A percentile compares a stretch with the other conserved stretches of the same genome.
Evolutionary conservation across 371 early-diverging fungal genomes (phyloP).

Genomic region (Mortierella sp.): DNA sequence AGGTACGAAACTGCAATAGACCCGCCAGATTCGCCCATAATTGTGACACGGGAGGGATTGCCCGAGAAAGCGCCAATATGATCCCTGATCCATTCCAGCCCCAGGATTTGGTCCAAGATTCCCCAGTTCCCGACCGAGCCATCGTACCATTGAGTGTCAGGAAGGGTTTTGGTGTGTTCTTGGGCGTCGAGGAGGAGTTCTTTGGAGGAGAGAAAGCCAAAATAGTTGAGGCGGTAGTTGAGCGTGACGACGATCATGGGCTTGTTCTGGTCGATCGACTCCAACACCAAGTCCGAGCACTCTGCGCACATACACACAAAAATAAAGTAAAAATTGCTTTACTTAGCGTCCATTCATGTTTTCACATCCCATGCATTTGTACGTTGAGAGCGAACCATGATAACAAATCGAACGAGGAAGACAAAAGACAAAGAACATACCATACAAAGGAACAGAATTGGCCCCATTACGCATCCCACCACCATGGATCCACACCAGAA

Average conservation of each 20-base stretch:
- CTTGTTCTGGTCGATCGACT: constrained; percentile 19
- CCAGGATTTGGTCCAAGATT: constrained; percentile 58
- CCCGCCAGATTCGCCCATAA: constrained; percentile 63
- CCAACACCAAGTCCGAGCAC: constrained; percentile 11
- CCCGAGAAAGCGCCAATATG: constrained; percentile 65
- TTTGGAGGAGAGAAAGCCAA: constrained; percentile 47
- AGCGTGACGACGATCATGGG: constrained; percentile 36
- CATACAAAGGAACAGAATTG: constrained; percentile 13
- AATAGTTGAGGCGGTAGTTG: constrained; percentile 36
- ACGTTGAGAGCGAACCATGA: not conserved
- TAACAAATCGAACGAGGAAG: not conserved
- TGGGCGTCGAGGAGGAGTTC: constrained; percentile 30
- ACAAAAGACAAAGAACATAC: not conserved
- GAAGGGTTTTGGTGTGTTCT: not conserved
- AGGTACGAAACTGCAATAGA: constrained; percentile 36
- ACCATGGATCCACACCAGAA: constrained; percentile 29
- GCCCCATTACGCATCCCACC: constrained; percentile 4
- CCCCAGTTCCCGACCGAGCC: constrained; percentile 58
- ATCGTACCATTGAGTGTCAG: constrained; percentile 14
- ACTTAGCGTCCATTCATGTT: not conserved
- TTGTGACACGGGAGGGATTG: constrained; percentile 57
- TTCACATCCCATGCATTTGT: not conserved
- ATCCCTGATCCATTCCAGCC: constrained; percentile 60
- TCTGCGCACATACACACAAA: constrained; percentile 6
- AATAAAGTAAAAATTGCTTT: not conserved